Evolutionary conservation across 768 basidiomycete species (phyloP).

Genomic region (Daedaleopsis sinensis): DNA sequence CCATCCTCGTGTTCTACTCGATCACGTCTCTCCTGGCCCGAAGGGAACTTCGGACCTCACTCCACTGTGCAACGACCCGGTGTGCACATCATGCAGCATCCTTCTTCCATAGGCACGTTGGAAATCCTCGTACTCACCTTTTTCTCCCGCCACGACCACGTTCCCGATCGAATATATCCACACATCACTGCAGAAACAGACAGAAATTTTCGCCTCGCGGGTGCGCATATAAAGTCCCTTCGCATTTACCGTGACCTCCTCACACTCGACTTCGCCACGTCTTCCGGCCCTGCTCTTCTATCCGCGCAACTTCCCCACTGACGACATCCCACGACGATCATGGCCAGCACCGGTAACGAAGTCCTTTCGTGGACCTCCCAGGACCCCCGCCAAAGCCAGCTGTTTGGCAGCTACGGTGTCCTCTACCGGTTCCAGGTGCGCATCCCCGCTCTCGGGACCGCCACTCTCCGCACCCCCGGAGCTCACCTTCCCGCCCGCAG

Average conservation of each 20-base stretch:
- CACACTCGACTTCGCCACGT: conserved; percentile 24
- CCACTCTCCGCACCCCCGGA: conserved; percentile 21
- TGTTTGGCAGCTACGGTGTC: conserved; percentile 82
- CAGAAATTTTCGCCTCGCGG: conserved; percentile 48
- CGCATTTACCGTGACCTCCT: conserved; percentile 6
- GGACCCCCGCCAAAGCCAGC: conserved; percentile 80
- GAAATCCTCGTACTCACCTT: conserved; percentile 65
- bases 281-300: conserved; percentile 16
- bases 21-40: conserved; percentile 61
- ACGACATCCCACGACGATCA: conserved; percentile 36
- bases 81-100: conserved; percentile 56
- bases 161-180: conserved; percentile 68
- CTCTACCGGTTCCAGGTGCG: conserved; percentile 80
- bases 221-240: conserved; percentile 53
- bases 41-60: conserved; percentile 60
- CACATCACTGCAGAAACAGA: conserved; percentile 53
- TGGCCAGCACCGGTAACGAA: conserved; percentile 52
- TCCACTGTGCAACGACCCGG: conserved; percentile 70
- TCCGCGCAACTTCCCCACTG: conserved; percentile 25
- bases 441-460: conserved; percentile 23
- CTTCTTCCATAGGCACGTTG: conserved; percentile 75
- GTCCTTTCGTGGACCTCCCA: conserved; percentile 87
- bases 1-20: conserved; percentile 67
- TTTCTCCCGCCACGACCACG: conserved; percentile 76
- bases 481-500: conserved; percentile 44